Conservation (phyloP, 78 protist species). For the Dictyostelium brefeldianum region DNA sequence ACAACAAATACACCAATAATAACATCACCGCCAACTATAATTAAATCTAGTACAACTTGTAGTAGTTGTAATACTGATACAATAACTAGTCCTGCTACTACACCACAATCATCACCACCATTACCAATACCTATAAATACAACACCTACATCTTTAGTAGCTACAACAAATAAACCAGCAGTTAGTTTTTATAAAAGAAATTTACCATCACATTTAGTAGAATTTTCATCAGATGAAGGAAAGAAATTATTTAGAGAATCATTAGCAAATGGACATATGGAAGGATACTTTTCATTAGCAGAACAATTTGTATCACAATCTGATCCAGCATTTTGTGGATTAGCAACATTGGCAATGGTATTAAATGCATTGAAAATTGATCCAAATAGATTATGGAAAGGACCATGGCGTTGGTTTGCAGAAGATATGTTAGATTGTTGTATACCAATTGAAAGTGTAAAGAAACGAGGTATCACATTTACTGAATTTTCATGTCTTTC, state of each 20-base stretch:
- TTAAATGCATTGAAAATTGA: constrained; percentile 91
- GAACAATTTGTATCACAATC: constrained; percentile 89
- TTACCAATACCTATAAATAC: background rate
- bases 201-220: constrained; percentile 73
- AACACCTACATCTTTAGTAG: background rate
- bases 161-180: background rate
- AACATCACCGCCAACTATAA: background rate
- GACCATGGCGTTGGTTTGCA: constrained; percentile 94
- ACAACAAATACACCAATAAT: background rate
- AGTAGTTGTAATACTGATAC: background rate
- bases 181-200: constrained; percentile 78
- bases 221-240: constrained; percentile 80
- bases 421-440: constrained; percentile 93
- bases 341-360: constrained; percentile 89
- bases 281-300: constrained; percentile 80
- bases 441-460: constrained; percentile 77
- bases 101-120: background rate
- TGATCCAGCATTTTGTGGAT: constrained; percentile 93
- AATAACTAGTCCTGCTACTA: background rate
- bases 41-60: background rate
- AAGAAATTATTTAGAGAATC: constrained; percentile 61
- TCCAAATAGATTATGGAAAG: constrained; percentile 91
- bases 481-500: constrained; percentile 88
- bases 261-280: constrained; percentile 82
- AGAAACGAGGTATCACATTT: constrained; percentile 76